Evolutionary conservation across 2,329 filamentous ascomycete genomes (phyloP), one percentile per base, ranked within the genome.

Genomic region (Aspergillus sp.): DNA sequence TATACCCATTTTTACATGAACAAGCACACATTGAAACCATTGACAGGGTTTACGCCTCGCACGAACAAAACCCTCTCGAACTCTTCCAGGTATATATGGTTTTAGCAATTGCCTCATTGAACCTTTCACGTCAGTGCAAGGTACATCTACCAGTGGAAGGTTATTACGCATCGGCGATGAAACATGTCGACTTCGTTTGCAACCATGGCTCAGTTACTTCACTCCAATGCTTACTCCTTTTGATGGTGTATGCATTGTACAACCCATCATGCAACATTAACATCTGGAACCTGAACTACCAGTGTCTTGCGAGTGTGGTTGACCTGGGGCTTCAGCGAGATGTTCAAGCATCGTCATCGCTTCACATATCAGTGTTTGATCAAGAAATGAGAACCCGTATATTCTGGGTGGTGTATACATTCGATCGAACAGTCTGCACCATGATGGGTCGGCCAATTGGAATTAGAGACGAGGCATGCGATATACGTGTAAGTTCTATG

Each of bases 381-480:
- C 80, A 82, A 41, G 82, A 85, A 59, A 80, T 84, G 76, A 71
- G 82, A n/a, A 82, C 81, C 0, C 71, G 82, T 2, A 76, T 84
- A 4, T 84, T 85, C 49, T 85, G 82, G 82, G 78, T 81, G 0
- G 78, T 82, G 3, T 81, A 82, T 25, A 79, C 73, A 0, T 71
- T 85, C 4, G 82, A 85, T 56, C 74, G 82, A 14, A 77, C 75
- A 0, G 72, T 84, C 35, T 79, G 79, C 3, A 85, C 81, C 0
- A 84, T 82, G 70, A 82, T 85, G 80, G 82, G 82, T 0, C 73
- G 82, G 1, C 82, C 82, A 0, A 82, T 85, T 51, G 82, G 82
- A 0, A 63, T 85, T 2, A 72, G 82, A 46, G 82, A 85, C 46
- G 82, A 85, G 60, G 82, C 80, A 0, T 83, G 82, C 41, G 82